Base-by-base conservation (phyloP, 2,329 filamentous ascomycete species). In the Scytalidium lignicola region DNA sequence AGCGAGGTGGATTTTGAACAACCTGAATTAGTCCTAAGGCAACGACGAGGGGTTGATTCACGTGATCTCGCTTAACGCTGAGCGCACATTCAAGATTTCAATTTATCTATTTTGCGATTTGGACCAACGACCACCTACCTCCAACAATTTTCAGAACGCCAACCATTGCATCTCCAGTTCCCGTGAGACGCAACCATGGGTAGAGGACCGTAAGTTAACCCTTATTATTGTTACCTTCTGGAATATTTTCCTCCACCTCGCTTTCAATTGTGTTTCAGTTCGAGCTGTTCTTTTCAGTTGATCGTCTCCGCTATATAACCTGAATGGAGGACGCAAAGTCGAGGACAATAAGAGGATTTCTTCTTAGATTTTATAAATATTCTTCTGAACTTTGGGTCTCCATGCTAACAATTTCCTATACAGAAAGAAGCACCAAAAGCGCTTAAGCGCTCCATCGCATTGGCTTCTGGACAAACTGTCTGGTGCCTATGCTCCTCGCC, bases 381-480 rank as follows among this genome's bases (percentile, higher is more conserved):
- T 26, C 23, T 26, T 10, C 5, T 26, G 6, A 26, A n/a, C 26
- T 45, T 45, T 22, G 29, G 23, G 22, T 32, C 22, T 5, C n/a
- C 15, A 40, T 50, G 52, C 58, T 60, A 53, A 59, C 44, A 37
- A 50, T 28, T 44, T 41, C 21, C 57, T 57, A 57, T 61, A 69
- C 70, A 91, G 87, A 78, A 95, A 93, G 85, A 96, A 96, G 88
- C 93, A 99, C 80, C 92, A 97, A 79, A 97, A 99, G 91, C 91
- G 93, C 83, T 84, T 97, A 73, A 93, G 88, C 79, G 93, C 93
- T 74, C 93, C 93, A 72, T 95, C 88, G 74, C 93, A 97, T 87
- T 99, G 93, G 93, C 89, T 99, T 73, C 83, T 99, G 75, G 93
- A 99, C 89, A 99, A 99, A 79, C 84, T 99, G 73, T 96, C 90